Conservation (phyloP, 257 asterid genomes). For the Scutellaria baicalensis region DNA sequence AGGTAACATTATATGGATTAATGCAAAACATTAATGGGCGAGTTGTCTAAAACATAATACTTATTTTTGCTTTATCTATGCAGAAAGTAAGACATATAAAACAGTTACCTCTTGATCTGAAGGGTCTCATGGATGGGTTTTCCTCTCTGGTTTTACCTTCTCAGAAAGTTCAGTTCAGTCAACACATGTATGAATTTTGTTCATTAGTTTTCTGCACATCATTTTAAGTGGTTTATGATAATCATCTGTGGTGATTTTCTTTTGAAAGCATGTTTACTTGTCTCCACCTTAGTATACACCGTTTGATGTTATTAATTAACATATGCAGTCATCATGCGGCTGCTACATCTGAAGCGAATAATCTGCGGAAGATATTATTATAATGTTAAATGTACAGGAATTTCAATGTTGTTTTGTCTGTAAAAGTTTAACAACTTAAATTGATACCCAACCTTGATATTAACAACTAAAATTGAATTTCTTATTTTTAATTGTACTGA, state of each 20-base stretch:
- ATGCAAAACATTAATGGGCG: background rate
- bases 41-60: background rate
- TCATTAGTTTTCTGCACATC: background rate
- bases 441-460: background rate
- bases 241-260: background rate
- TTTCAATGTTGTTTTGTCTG: background rate
- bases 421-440: background rate
- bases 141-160: slow-evolving; percentile 74
- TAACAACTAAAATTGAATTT: background rate
- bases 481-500: background rate
- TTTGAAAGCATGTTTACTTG: background rate
- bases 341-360: background rate
- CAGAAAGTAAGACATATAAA: slow-evolving; percentile 62
- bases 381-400: background rate
- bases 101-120: slow-evolving; percentile 76
- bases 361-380: background rate
- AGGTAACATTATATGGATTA: slow-evolving; percentile 44
- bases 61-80: slow-evolving; percentile 15
- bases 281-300: slow-evolving; percentile 2
- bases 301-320: background rate
- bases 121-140: slow-evolving; percentile 66
- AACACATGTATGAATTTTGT: slow-evolving; percentile 54
- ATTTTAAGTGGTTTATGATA: slow-evolving; percentile 10
- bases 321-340: background rate
- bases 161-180: slow-evolving; percentile 79